A percentile compares a stretch with the other conserved stretches of the same genome.
Conservation (phyloP, 2,329 filamentous ascomycete genomes). For the Trichoderma koningii region DNA sequence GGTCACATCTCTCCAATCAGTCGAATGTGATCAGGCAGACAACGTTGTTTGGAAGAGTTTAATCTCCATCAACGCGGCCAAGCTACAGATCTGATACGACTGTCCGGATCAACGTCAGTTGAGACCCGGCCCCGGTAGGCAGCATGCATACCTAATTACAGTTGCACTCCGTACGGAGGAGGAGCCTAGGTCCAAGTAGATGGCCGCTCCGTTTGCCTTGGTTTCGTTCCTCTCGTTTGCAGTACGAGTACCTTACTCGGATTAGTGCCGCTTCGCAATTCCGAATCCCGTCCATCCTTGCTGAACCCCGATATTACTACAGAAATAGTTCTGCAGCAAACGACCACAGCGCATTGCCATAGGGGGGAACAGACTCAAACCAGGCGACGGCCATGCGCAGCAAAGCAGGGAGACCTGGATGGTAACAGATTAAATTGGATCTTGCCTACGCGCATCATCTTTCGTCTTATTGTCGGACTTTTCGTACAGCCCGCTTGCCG, state of each 20-base stretch:
- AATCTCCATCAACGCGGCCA: no score
- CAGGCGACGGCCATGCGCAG: not conserved
- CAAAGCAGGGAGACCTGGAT: not conserved
- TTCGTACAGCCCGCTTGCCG: slow-evolving; percentile 3
- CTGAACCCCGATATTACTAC: slow-evolving; percentile 12
- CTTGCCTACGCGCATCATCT: no score
- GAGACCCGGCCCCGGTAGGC: no score
- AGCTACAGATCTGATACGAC: no score
- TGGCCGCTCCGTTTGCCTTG: not conserved
- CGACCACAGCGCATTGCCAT: not conserved
- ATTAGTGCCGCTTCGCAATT: not conserved
- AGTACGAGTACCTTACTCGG: not conserved
- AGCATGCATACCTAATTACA: no score
- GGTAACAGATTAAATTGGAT: not conserved
- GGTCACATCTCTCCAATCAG: not conserved
- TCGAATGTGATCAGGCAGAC: not conserved
- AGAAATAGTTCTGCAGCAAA: not conserved
- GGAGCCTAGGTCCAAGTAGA: no score
- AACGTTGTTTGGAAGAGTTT: no score
- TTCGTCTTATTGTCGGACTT: not conserved
- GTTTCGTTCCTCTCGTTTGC: not conserved
- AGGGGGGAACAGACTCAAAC: not conserved
- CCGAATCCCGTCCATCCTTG: slow-evolving; percentile 5
- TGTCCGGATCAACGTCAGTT: no score
- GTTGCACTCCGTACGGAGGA: no score